Evolutionary conservation across 2,329 filamentous ascomycete species (phyloP), one percentile per base, ranked within the genome.

Genomic region (Emergomyces africanus): DNA sequence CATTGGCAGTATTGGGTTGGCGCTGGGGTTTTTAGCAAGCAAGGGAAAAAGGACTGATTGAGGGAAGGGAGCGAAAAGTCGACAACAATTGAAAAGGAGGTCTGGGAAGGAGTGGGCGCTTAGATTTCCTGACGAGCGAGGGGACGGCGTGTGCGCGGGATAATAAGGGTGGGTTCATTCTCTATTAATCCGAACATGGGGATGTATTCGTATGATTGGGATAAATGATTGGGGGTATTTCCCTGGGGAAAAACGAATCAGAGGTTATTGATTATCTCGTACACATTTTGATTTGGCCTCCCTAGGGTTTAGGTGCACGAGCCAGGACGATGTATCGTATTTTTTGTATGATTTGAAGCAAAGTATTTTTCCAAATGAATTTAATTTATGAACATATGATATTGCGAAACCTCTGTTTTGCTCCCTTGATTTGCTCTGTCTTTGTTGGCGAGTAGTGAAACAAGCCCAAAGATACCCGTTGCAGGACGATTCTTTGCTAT

Each of bases 1-100:
- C 63, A 63, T 55, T 62, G 59, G 63, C 42, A 57, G 55, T 64
- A 64, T 49, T 64, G 61, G 63, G 30, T 60, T 50, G 64, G 60
- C 30, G 60, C 61, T 8, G 66, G 64, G 14, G 58, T 64, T 18
- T 66, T 64, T 57, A 61, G 61, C 20, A 59, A 42, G 37, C n/a
- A 57, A 41, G 50, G 53, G 59, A 37, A 59, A 54, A 15, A 50
- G 50, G 50, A 59, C 54, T 48, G 54, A 61, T 33, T 57, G 60
- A 41, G 48, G 15, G 15, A 35, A 9, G 18, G 37, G 37, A 44
- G 20, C 12, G n/a, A 10, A 35, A 3, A 6, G 30, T 3, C 3
- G 33, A 35, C 8, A 8, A 35, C 9, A 35, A 10, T 35, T 35
- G 23, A 44, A 25, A 15, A 18, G 42, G 41, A n/a, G 18, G 44